Conservation (phyloP, 1,284 basidiomycete species). For the Ceratobasidium sp. region DNA sequence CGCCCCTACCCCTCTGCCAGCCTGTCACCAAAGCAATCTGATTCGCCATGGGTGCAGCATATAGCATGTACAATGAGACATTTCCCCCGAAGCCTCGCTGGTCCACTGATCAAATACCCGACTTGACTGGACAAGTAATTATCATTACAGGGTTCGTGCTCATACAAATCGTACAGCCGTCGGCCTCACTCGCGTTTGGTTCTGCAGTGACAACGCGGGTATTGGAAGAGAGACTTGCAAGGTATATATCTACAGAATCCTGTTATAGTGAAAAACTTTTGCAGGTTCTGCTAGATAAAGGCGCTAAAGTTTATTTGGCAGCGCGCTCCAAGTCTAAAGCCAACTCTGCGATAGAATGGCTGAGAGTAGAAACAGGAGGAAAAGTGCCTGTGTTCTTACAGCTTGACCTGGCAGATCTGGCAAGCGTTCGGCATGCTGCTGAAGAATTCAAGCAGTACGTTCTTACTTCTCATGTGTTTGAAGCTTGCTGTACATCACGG, state of each 20-base stretch:
- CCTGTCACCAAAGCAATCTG: too few relatives aligned
- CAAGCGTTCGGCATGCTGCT: slow-evolving; percentile 63
- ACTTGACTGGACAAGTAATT: slow-evolving; percentile 44
- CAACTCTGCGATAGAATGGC: slow-evolving; percentile 48
- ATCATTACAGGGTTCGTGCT: slow-evolving; percentile 44
- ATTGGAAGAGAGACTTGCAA: slow-evolving; percentile 48
- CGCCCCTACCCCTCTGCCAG: too few relatives aligned
- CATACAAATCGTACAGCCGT: too few relatives aligned
- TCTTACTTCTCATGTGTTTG: neutral
- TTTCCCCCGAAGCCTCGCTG: slow-evolving; percentile 48
- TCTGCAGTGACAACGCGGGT: slow-evolving; percentile 42
- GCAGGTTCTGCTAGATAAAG: slow-evolving; percentile 62
- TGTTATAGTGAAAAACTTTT: too few relatives aligned
- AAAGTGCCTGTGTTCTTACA: slow-evolving; percentile 64
- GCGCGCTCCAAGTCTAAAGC: slow-evolving; percentile 63
- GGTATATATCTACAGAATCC: too few relatives aligned
- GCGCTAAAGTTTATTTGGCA: slow-evolving; percentile 74
- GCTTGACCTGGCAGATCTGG: slow-evolving; percentile 69
- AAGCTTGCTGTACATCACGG: too few relatives aligned
- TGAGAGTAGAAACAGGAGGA: slow-evolving; percentile 54
- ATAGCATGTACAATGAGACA: slow-evolving; percentile 33
- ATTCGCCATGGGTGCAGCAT: slow-evolving; percentile 3
- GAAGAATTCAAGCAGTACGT: slow-evolving; percentile 63
- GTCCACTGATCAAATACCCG: slow-evolving; percentile 46
- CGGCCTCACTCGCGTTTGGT: neutral